Percentiles rank a stretch among this genome's conserved stretches.
Evolutionary conservation across 441 rosid species (phyloP).

Genomic region (Corymbia citriodora): DNA sequence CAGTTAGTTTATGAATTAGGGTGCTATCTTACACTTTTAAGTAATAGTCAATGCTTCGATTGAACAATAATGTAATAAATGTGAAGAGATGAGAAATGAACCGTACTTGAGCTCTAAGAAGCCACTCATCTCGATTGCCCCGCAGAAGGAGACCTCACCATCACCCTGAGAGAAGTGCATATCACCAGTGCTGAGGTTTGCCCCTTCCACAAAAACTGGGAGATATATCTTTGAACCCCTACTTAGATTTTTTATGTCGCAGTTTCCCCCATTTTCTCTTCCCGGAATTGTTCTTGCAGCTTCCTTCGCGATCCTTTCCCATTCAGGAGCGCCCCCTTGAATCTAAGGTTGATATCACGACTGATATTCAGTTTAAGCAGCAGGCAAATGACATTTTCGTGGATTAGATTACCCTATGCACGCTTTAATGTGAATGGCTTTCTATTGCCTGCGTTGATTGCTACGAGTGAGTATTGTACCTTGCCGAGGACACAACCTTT

Average conservation of each 20-base stretch:
- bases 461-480: slow-evolving; percentile 20
- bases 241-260: slow-evolving; percentile 88
- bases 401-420: not conserved
- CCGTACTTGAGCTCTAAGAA: slow-evolving; percentile 82
- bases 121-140: slow-evolving; percentile 98
- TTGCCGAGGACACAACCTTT: slow-evolving; percentile 82
- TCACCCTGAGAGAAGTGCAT: slow-evolving; percentile 99
- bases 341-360: slow-evolving; percentile 28
- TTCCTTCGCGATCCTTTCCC: slow-evolving; percentile 71
- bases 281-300: slow-evolving; percentile 94
- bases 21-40: not conserved
- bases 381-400: not conserved
- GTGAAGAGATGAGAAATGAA: not conserved
- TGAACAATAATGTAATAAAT: not conserved
- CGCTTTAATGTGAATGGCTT: not conserved
- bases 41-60: not conserved
- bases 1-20: not conserved
- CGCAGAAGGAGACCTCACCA: slow-evolving; percentile 92
- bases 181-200: slow-evolving; percentile 87
- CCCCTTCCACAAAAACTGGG: slow-evolving; percentile 88
- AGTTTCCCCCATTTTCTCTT: slow-evolving; percentile 93
- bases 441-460: not conserved
- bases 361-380: not conserved
- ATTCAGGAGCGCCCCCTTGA: slow-evolving; percentile 48
- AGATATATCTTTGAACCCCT: slow-evolving; percentile 86